Evolutionary conservation across 495 filamentous ascomycete species (phyloP), one percentile per base, ranked within the genome.

Genomic region (Penicillium paxilli): DNA sequence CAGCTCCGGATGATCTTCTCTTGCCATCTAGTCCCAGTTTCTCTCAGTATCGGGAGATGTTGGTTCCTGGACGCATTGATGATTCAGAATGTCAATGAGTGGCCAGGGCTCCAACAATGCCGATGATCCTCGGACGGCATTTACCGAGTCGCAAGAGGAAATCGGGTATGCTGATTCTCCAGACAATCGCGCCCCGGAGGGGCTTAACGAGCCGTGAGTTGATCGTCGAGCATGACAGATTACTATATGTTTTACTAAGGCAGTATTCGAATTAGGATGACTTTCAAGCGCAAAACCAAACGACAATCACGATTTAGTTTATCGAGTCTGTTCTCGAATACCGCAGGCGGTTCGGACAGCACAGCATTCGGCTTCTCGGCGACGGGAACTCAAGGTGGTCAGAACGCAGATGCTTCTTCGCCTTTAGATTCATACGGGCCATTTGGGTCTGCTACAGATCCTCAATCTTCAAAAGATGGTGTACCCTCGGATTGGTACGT

Each of bases 281-380:
- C 87, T 16, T 96, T 96, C 75, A 94, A 95, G 75, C 86, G 88
- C 59, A 92, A 90, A 64, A 83, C 84, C 59, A 91, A 91, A 60
- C 80, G 80, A 63, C 77, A 58, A 58, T 78, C 66, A 46, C 72
- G 67, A 65, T 87, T 76, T 68, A 85, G 67, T 54, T 71, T 82
- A 64, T 80, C 78, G 55, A 83, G 60, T 60, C 84, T 84, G 71
- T 83, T 76, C 52, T 75, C 83, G 40, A 66, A 58, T 47, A 66
- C 52, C 55, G 59, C 62, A 24, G 47, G 63, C 51, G 62, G 62
- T 57, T 66, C 63, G 41, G 54, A 62, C 21, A 38, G n/a, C 8
- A 55, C 59, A 42, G 42, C 52, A 17, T 63, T 65, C 48, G 53
- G 59, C 20, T 51, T 60, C 49, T 46, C 60, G 23, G 50, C 49